These are phyloP conservation scores for Colletotrichum scovillei DNA, from an alignment of 2,329 filamentous ascomycete species.

Conservation along the genomic window DNA sequence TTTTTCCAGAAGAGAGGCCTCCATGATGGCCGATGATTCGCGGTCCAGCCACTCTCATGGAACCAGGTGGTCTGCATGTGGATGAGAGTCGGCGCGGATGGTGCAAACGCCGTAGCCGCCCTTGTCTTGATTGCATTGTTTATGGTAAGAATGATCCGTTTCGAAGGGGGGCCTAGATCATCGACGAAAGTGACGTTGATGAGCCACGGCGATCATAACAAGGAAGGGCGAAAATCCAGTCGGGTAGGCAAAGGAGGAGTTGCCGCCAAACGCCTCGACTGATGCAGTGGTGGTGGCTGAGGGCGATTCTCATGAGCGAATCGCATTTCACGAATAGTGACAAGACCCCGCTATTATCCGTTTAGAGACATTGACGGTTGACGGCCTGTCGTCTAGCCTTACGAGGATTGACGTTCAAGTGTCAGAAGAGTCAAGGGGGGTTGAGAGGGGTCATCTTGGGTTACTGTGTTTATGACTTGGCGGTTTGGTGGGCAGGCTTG, in stretches of 20 bases:
- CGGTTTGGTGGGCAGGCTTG: neutral
- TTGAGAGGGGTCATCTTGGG: neutral
- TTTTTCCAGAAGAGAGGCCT: slow-evolving; percentile 8
- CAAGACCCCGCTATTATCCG: slow-evolving; percentile 11
- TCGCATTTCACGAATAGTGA: slow-evolving; percentile 7
- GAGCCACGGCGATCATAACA: slow-evolving; percentile 11
- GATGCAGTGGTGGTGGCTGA: slow-evolving; percentile 23
- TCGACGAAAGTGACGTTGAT: neutral
- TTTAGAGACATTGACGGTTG: neutral
- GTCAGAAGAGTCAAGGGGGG: slow-evolving; percentile 9
- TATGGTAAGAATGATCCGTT: neutral
- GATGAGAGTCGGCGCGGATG: neutral
- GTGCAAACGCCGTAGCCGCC: neutral
- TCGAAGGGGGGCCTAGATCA: slow-evolving; percentile 9
- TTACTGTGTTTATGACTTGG: slow-evolving; percentile 3
- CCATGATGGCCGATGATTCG: slow-evolving; percentile 1
- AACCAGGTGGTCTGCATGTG: neutral
- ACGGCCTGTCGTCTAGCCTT: slow-evolving; percentile 18
- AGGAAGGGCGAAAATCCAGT: slow-evolving; percentile 5
- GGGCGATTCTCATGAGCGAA: slow-evolving; percentile 23
- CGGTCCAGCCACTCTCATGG: neutral
- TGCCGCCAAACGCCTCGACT: slow-evolving; percentile 16
- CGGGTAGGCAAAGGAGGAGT: neutral
- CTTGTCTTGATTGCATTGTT: slow-evolving; percentile 8
- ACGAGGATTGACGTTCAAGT: slow-evolving; percentile 1